Conservation (phyloP, 129 eudicot species). For the Lonicera japonica region DNA sequence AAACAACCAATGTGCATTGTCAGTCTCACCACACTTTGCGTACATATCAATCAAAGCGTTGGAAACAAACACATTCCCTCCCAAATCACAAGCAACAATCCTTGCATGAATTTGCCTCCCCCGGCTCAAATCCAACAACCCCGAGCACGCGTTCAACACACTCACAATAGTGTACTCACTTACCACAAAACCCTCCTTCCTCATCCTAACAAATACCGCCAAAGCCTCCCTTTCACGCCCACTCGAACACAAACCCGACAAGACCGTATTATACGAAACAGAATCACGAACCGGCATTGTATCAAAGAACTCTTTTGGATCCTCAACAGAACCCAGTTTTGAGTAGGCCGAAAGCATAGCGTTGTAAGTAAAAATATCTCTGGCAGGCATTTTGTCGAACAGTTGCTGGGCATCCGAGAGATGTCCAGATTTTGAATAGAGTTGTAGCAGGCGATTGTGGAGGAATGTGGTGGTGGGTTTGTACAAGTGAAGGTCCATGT, state of each 20-base stretch:
- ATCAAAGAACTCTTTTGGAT: slow-evolving; percentile 23
- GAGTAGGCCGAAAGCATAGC: slow-evolving; percentile 39
- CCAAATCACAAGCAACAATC: slow-evolving; percentile 27
- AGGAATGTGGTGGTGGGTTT: slow-evolving; percentile 43
- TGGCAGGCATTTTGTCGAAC: slow-evolving; percentile 33
- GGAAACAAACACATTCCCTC: slow-evolving; percentile 27
- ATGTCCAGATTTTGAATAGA: slow-evolving; percentile 20
- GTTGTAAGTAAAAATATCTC: slow-evolving; percentile 35
- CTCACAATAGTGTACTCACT: slow-evolving; percentile 34
- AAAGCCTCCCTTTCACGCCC: slow-evolving; percentile 33
- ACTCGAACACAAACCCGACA: slow-evolving; percentile 33
- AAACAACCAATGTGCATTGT: slow-evolving; percentile 34
- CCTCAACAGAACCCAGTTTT: slow-evolving; percentile 22
- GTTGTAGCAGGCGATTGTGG: slow-evolving; percentile 38
- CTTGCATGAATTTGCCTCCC: slow-evolving; percentile 46
- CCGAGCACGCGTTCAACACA: slow-evolving; percentile 33
- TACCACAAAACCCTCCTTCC: slow-evolving; percentile 24
- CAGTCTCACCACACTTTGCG: slow-evolving; percentile 40
- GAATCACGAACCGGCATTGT: slow-evolving; percentile 30
- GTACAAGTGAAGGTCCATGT: slow-evolving; percentile 38
- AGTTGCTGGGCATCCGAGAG: slow-evolving; percentile 31
- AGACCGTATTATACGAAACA: slow-evolving; percentile 38
- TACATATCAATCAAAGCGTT: slow-evolving; percentile 43
- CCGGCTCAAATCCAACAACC: slow-evolving; percentile 17
- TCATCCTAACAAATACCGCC: slow-evolving; percentile 36